Evolutionary conservation across 2,329 filamentous ascomycete species (phyloP).

Genomic region (Fusarium caatingaense): DNA sequence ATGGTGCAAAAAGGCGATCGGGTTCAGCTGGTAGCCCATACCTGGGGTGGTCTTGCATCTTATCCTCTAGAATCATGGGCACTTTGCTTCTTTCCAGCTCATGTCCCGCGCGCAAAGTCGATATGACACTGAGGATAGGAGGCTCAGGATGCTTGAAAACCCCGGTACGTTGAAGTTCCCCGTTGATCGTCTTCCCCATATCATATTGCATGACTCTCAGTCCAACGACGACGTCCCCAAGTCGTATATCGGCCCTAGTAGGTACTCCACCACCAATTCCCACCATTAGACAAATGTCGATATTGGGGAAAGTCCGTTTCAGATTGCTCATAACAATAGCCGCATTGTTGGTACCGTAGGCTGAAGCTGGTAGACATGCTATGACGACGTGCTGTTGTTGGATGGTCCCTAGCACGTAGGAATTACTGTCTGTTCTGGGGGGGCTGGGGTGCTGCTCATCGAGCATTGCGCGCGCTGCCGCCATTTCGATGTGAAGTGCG

Average conservation of each 20-base stretch:
- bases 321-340: conserved; percentile 41
- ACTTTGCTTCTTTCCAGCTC: fast-evolving
- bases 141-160: background rate
- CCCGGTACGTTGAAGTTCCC: fast-evolving
- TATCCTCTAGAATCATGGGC: fast-evolving
- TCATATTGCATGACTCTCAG: conserved; percentile 45
- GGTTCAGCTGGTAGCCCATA: fast-evolving
- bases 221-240: conserved; percentile 48
- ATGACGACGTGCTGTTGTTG: conserved; percentile 42
- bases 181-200: conserved; percentile 7
- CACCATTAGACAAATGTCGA: conserved; percentile 36
- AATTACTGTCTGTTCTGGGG: conserved; percentile 38
- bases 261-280: conserved; percentile 43
- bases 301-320: conserved; percentile 56
- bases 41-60: fast-evolving
- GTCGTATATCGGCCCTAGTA: conserved; percentile 34
- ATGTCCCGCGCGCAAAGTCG: background rate
- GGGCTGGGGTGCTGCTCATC: conserved; percentile 38
- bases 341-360: conserved; percentile 42
- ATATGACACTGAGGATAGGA: background rate
- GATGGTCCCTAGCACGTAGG: conserved; percentile 41
- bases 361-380: conserved; percentile 35
- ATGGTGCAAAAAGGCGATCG: background rate
- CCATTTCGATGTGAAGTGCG: conserved; percentile 43
- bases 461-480: conserved; percentile 46